These are phyloP conservation scores for Phialocephala subalpina DNA, from an alignment of 2,329 filamentous ascomycete genomes.

Conservation along the genomic window DNA sequence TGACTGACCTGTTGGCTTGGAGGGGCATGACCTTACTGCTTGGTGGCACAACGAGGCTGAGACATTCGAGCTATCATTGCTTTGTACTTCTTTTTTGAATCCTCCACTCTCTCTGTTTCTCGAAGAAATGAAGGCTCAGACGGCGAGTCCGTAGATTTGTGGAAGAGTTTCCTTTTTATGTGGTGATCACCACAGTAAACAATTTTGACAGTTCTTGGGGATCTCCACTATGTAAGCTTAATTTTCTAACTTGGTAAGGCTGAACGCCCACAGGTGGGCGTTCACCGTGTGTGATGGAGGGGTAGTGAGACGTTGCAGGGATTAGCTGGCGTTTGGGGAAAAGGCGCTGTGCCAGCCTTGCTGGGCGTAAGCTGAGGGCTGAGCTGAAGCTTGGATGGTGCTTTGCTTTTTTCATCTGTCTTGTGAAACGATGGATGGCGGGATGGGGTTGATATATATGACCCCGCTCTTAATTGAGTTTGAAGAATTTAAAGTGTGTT, in stretches of 20 bases:
- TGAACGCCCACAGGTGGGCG: not conserved
- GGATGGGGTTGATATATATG: not conserved
- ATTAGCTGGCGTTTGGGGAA: not conserved
- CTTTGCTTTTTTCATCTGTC: not conserved
- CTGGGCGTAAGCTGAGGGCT: conserved; percentile 5
- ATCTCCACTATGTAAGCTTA: not conserved
- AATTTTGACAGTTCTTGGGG: too few species aligned
- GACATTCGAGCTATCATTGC: not conserved
- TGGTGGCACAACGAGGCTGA: not conserved
- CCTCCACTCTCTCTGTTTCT: not conserved
- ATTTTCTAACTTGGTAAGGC: not conserved
- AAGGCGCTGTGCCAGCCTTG: conserved; percentile 1
- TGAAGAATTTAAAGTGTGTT: not conserved
- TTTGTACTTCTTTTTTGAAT: too few species aligned
- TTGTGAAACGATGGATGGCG: not conserved
- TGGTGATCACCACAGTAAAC: too few species aligned
- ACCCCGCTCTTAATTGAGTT: not conserved
- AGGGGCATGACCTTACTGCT: not conserved
- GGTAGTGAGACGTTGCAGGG: conserved; percentile 8
- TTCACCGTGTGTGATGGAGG: conserved; percentile 6
- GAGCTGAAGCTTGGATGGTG: conserved; percentile 2
- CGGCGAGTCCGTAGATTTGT: not conserved
- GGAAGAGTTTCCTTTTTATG: too few species aligned
- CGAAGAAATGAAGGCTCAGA: not conserved
- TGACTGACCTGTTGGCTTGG: too few species aligned